Evolutionary conservation across 2,329 filamentous ascomycete genomes (phyloP).

Genomic region (Neofusicoccum umdonicola): DNA sequence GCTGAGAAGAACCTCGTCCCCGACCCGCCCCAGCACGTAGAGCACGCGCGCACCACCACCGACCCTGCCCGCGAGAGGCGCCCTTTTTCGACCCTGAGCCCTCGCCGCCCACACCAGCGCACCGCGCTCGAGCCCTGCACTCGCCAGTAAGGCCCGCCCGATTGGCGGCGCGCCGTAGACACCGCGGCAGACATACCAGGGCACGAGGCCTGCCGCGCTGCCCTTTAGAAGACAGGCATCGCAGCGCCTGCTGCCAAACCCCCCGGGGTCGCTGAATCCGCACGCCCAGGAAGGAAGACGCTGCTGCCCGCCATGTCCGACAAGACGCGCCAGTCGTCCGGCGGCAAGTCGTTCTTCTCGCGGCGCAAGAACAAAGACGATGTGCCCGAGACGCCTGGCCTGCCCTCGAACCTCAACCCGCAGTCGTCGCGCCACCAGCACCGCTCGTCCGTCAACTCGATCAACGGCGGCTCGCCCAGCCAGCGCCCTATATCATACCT

Average conservation of each 20-base stretch:
- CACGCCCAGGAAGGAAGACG: background rate
- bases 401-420: constrained; percentile 63
- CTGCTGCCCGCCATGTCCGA: constrained; percentile 34
- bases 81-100: constrained; percentile 5
- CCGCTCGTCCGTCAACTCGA: constrained; percentile 52
- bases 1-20: background rate
- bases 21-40: background rate
- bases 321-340: constrained; percentile 79
- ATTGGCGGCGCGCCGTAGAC: constrained; percentile 8
- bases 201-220: background rate
- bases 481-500: constrained; percentile 56
- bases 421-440: constrained; percentile 71
- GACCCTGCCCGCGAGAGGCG: background rate
- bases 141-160: background rate
- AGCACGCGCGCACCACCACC: constrained; percentile 3
- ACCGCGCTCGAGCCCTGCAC: constrained; percentile 12
- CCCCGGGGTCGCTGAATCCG: constrained; percentile 5
- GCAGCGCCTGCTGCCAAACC: constrained; percentile 11
- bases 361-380: constrained; percentile 71
- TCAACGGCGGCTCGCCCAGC: constrained; percentile 48
- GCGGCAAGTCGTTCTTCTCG: constrained; percentile 82
- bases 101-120: constrained; percentile 6
- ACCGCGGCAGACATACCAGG: background rate
- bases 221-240: background rate
- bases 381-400: constrained; percentile 57